Base-by-base conservation (phyloP, 108 stramenopile species). In the Discostella stelligeroides region DNA sequence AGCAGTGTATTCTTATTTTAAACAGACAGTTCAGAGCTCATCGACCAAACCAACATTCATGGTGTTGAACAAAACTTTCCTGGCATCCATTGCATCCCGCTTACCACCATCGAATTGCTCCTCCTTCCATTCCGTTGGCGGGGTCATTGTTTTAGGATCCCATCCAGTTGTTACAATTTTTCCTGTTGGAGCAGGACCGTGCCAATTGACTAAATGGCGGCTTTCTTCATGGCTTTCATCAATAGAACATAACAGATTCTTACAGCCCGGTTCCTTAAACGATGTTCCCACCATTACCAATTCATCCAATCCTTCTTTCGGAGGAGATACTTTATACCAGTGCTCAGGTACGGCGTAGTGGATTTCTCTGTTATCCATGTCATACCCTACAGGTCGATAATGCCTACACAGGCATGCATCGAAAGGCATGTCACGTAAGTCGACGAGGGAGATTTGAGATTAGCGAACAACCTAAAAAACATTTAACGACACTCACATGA, bases 251-350 rank as follows among this genome's bases (percentile, higher is more conserved):
- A 81, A 66, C 17, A 65, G 42, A 63, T 84, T 60, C 55, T 81
- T 61, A 68, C 92, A 94, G 1, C 67, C 63, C 0, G 89, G 92
- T 64, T 94, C 92, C 43, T 72, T 79, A 25, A 91, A 72, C 15
- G 70, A 81, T 11, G 92, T 88, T 34, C 76, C 88, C 29, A 78
- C 63, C 66, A 89, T 79, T 49, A 79, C 62, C 39, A 93, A 17
- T 17, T 72, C 37, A 4, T 81, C 80, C 23, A 76, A 28, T 6
- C 53, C 75, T 8, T 76, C 63, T 5, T 29, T n/a, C 23, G 55
- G 30, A 25, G 29, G 55, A 0, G 17, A 17, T 15, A 2, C 2
- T 56, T 56, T 0, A 14, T 37, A 5, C 55, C 55, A 56, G 28
- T 56, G 55, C 29, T 58, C 18, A 9, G 57, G 34, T 34, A 25